Evolutionary conservation across 257 asterid genomes (phyloP).

Genomic region (Fraxinus cuspidata): DNA sequence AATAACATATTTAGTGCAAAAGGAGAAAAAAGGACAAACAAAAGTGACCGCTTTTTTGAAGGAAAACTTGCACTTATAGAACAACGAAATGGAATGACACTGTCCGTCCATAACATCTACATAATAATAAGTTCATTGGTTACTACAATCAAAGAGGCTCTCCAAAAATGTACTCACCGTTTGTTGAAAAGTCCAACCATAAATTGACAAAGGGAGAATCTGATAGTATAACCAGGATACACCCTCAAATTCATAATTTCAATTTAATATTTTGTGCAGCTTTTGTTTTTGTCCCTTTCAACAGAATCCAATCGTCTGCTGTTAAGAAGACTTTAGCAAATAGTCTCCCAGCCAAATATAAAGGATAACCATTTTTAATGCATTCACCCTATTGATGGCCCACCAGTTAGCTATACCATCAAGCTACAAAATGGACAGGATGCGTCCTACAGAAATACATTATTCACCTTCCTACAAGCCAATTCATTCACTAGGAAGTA

Average conservation of each 20-base stretch:
- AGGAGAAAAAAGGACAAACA: not conserved
- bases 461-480: not conserved
- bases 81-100: not conserved
- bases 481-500: not conserved
- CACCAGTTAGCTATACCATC: not conserved
- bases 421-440: not conserved
- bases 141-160: not conserved
- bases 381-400: not conserved
- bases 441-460: not conserved
- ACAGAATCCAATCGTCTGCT: not conserved
- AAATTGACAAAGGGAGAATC: not conserved
- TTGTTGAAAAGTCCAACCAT: slow-evolving; percentile 6
- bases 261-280: not conserved
- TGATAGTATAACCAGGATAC: not conserved
- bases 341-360: not conserved
- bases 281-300: not conserved
- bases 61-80: not conserved
- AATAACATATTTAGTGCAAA: not conserved
- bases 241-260: slow-evolving; percentile 7
- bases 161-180: not conserved
- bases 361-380: not conserved
- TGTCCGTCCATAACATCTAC: not conserved
- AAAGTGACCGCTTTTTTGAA: not conserved
- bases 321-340: not conserved
- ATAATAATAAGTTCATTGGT: not conserved